Base-by-base conservation (phyloP, 768 basidiomycete genomes). In the Suillus subalutaceus region DNA sequence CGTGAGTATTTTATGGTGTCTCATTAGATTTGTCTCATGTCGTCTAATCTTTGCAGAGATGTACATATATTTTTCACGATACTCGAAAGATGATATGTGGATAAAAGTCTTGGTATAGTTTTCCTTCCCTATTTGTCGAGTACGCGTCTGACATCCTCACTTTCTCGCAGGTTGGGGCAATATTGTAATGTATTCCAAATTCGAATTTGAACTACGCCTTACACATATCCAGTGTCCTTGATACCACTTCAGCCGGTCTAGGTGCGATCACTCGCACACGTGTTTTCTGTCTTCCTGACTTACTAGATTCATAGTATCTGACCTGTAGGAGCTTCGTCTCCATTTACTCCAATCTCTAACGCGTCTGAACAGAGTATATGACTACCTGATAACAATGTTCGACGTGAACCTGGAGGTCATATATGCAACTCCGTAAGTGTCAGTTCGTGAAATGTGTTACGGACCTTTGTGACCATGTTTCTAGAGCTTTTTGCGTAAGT, bases 401-500 rank as follows among this genome's bases (percentile, higher is more conserved):
- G 58, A 75, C 35, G 72, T 66, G 59, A 63, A 63, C 30, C 50
- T 77, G 59, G 71, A 72, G 0, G 48, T 73, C 18, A 57, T 78
- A 62, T 67, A 71, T 37, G 77, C 74, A 23, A 70, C 73, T 50
- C 67, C 66, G 76, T 77, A 67, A 70, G 75, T 63, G 13, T 61
- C 16, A 7, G 1, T 46, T 18, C 10, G 5, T 6, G 18, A 6
- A 1, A 13, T 30, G 9, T 13, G 43, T 23, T 23, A 41, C n/a
- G 9, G 18, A n/a, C 26, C 10, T 8, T 35, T 43, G 5, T 63
- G 41, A 35, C 62, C 52, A 74, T 57, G 3, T 40, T 30, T 55
- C 6, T 12, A 77, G 76, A 37, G 64, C 74, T 32, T 77, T 77
- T 55, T 78, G 77, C 46, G 76, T 77, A 63, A 72, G 76, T 74